Evolutionary conservation across 2,329 filamentous ascomycete species (phyloP).

Genomic region (Aspergillus aculeatinus): DNA sequence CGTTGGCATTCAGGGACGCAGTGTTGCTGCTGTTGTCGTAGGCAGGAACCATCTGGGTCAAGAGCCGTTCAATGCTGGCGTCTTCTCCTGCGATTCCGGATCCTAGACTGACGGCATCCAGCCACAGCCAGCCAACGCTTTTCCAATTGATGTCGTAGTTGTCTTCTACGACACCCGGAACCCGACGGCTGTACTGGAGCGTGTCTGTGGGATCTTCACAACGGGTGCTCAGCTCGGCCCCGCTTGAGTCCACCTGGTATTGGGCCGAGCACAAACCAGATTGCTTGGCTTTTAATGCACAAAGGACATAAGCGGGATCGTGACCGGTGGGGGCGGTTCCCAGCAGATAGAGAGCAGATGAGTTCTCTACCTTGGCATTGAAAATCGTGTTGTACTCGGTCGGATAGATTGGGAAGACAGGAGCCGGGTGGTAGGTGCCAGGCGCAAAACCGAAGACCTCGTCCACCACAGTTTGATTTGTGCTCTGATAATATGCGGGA

Average conservation of each 20-base stretch:
- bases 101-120: conserved; percentile 55
- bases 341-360: conserved; percentile 64
- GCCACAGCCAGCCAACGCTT: conserved; percentile 57
- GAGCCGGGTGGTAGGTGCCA: conserved; percentile 52
- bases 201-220: conserved; percentile 61
- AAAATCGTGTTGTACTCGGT: conserved; percentile 64
- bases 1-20: conserved; percentile 46
- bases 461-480: conserved; percentile 62
- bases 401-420: conserved; percentile 57
- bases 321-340: conserved; percentile 46
- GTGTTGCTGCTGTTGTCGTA: conserved; percentile 29
- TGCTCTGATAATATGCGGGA: conserved; percentile 33
- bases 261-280: conserved; percentile 66
- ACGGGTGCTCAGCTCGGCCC: conserved; percentile 59
- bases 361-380: conserved; percentile 50
- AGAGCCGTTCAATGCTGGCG: conserved; percentile 59
- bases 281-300: conserved; percentile 63
- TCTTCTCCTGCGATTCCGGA: conserved; percentile 56
- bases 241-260: conserved; percentile 53
- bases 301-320: conserved; percentile 61
- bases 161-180: conserved; percentile 34
- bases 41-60: conserved; percentile 55
- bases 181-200: conserved; percentile 55
- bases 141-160: conserved; percentile 53
- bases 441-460: conserved; percentile 68